A percentile compares a stretch with the other conserved stretches of the same genome.
Conservation (phyloP, 257 asterid species). For the Nicotiana paniculata region DNA sequence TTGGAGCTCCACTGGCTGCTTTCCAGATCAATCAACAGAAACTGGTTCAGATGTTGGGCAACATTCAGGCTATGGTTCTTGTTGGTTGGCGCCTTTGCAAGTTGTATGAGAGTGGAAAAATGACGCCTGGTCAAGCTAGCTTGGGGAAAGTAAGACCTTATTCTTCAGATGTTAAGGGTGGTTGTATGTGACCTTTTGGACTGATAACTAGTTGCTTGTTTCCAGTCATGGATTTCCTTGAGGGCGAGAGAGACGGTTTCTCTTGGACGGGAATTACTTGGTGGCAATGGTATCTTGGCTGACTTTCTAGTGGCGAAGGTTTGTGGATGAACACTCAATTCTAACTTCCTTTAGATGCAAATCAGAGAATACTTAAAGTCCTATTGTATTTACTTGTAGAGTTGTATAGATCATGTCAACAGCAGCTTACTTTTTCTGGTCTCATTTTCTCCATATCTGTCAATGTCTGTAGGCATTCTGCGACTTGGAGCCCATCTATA, state of each 20-base stretch:
- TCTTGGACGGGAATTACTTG: constrained; percentile 87
- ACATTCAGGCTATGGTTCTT: constrained; percentile 84
- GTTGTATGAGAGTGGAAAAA: constrained; percentile 80
- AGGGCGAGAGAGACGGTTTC: constrained; percentile 85
- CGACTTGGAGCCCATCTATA: constrained; percentile 94
- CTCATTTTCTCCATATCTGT: neutral
- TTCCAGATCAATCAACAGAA: constrained; percentile 94
- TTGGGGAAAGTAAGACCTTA: constrained; percentile 64
- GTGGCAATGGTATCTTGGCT: constrained; percentile 80
- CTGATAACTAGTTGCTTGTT: neutral
- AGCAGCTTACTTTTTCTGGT: neutral
- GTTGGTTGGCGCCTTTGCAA: constrained; percentile 97
- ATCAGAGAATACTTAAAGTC: neutral
- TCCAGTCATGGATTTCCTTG: constrained; percentile 75
- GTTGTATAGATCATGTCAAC: neutral
- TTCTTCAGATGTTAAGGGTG: neutral
- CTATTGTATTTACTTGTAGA: neutral
- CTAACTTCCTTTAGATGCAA: neutral
- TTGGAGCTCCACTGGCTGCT: constrained; percentile 94
- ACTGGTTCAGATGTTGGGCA: constrained; percentile 76
- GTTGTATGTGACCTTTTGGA: neutral
- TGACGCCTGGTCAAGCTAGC: constrained; percentile 98
- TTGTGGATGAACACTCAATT: neutral
- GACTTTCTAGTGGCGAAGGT: constrained; percentile 94
- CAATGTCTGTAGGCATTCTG: constrained; percentile 69